These are phyloP conservation scores for Leptographium procerum DNA, from an alignment of 2,329 filamentous ascomycete species.

Conservation along the genomic window DNA sequence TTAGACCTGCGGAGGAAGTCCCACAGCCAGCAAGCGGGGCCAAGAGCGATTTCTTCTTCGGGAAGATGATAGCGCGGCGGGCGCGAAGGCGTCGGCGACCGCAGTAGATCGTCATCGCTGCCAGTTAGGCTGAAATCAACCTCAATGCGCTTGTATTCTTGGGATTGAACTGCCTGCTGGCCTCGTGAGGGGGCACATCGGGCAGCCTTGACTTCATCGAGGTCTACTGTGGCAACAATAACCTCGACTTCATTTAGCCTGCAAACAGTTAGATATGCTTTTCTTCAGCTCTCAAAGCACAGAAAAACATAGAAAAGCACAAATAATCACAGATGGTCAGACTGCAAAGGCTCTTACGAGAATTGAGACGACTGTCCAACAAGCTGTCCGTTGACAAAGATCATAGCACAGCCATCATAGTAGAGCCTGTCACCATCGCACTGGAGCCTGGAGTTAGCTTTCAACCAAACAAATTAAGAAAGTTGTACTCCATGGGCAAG, in stretches of 20 bases:
- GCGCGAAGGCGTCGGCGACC: slow-evolving; percentile 17
- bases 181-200: slow-evolving; percentile 45
- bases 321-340: too few relatives aligned
- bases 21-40: slow-evolving; percentile 52
- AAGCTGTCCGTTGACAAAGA: not conserved
- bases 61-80: slow-evolving; percentile 41
- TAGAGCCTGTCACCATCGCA: not conserved
- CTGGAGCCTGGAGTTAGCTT: not conserved
- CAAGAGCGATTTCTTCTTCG: slow-evolving; percentile 55
- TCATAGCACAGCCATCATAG: not conserved
- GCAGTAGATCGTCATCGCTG: not conserved
- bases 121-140: slow-evolving; percentile 20
- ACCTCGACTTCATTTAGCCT: slow-evolving; percentile 33
- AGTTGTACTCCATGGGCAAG: not conserved
- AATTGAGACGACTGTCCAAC: not conserved
- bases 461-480: not conserved
- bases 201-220: slow-evolving; percentile 58
- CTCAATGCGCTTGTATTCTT: slow-evolving; percentile 33
- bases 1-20: slow-evolving; percentile 42
- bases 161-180: slow-evolving; percentile 41
- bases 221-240: slow-evolving; percentile 52
- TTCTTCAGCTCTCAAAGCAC: not conserved
- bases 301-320: too few relatives aligned
- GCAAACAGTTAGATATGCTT: not conserved
- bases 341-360: not conserved